A percentile compares a stretch with the other conserved stretches of the same genome.
phyloP scores from a whole-genome alignment of 306 rosid genomes.

The Lathyrus tuberosus region DNA sequence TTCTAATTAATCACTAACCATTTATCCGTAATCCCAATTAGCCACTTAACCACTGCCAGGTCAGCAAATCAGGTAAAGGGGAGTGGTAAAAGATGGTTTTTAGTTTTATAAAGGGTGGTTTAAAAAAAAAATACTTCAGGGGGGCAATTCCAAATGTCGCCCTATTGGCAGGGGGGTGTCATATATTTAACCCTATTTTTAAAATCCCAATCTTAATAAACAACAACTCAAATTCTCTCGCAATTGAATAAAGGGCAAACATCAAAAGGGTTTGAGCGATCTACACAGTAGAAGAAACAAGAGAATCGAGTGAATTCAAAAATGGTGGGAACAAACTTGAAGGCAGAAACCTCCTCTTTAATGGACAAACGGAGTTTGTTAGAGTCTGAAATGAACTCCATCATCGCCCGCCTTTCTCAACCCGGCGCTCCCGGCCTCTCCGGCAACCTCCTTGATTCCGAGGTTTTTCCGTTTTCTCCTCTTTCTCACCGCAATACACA shows the following conservation, averaged over 20 bases:
- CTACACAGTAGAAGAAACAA: background rate
- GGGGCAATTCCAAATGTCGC: too few relatives aligned
- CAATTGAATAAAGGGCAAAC: background rate
- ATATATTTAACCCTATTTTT: too few relatives aligned
- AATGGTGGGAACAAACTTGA: conserved; percentile 85
- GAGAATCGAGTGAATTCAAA: background rate
- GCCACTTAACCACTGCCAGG: too few relatives aligned
- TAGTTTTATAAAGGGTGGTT: too few relatives aligned
- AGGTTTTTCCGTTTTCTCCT: conserved; percentile 49
- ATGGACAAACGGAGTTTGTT: conserved; percentile 69
- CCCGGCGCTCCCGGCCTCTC: conserved; percentile 90
- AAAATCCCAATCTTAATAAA: too few relatives aligned
- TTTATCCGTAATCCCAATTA: too few relatives aligned
- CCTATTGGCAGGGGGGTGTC: too few relatives aligned
- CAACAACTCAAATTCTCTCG: too few relatives aligned
- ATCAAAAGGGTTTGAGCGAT: conserved; percentile 19
- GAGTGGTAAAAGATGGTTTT: too few relatives aligned
- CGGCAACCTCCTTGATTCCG: conserved; percentile 68
- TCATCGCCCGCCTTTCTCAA: conserved; percentile 71
- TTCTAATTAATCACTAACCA: too few relatives aligned
- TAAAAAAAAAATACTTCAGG: too few relatives aligned
- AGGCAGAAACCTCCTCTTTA: conserved; percentile 68
- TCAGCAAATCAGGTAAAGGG: too few relatives aligned
- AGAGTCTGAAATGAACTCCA: conserved; percentile 77
- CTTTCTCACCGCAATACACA: background rate